These are phyloP conservation scores for Royoungia palumana DNA, from an alignment of 768 basidiomycete genomes.

Conservation along the genomic window DNA sequence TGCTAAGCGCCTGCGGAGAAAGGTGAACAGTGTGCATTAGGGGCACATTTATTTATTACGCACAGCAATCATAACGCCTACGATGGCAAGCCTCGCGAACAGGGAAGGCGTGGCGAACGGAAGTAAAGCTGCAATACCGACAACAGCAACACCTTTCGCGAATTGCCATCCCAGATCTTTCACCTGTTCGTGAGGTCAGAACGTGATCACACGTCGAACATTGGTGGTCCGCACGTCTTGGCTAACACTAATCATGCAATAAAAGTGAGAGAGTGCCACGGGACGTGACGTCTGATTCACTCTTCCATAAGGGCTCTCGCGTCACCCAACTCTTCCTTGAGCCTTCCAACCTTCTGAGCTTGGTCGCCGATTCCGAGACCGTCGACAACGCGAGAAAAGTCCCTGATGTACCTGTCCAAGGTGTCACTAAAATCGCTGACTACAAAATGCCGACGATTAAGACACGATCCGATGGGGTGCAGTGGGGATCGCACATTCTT, in stretches of 20 bases:
- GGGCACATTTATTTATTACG: neutral
- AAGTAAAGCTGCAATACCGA: constrained; percentile 14
- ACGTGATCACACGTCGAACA: neutral
- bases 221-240: constrained; percentile 9
- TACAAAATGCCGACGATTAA: neutral
- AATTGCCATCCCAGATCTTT: constrained; percentile 19
- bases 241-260: constrained; percentile 9
- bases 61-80: neutral
- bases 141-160: constrained; percentile 9
- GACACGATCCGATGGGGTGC: neutral
- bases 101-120: constrained; percentile 8
- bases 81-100: constrained; percentile 8
- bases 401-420: constrained; percentile 12
- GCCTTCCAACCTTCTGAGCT: constrained; percentile 1
- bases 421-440: constrained; percentile 16
- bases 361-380: constrained; percentile 2
- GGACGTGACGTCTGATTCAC: constrained; percentile 3
- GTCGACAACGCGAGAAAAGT: constrained; percentile 15
- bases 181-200: constrained; percentile 11
- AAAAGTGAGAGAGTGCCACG: neutral
- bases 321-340: neutral
- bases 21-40: neutral
- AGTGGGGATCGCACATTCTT: constrained; percentile 11
- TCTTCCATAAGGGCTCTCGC: constrained; percentile 14
- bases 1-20: constrained; percentile 1